Base-by-base conservation (phyloP, 805 yeast genomes). In the Candida oleophila region DNA sequence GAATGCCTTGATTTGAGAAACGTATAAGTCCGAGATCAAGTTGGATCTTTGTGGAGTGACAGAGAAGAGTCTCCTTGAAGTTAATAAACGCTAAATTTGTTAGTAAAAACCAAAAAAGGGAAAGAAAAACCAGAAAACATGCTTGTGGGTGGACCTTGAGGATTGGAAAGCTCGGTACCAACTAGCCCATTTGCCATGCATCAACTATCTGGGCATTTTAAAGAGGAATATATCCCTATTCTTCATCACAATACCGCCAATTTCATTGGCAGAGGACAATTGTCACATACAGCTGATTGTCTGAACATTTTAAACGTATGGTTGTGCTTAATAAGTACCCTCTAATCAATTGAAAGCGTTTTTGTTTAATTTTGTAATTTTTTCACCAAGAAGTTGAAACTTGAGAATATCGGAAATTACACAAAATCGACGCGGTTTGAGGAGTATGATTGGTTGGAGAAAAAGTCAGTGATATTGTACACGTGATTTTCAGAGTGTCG, bases 1-100 rank as follows among this genome's bases (percentile, higher is more conserved):
- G 83, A 88, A 91, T 52, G 82, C 81, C 76, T 85, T 88, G 71
- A 94, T 76, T 71, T 91, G 96, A 68, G 80, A 82, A 64, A 92
- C 73, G 77, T 91, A 91, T 58, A 91, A 80, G 56, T 91, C 96
- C 68, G 88, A 80, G 64, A 91, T 69, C 65, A 87, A 75, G 78
- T 91, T 80, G 56, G 56, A 57, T 65, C 72, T 69, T 60, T 66
- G 62, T 52, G 76, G 68, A 46, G 75, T 68, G 51, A 66, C 60
- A 44, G 77, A 68, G 57, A 73, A 65, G 49, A 62, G 59, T 69
- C 76, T 71, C 43, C 28, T 41, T 35, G 71, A 56, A 52, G 69
- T 55, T 54, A 67, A 53, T 38, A 62, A 65, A 56, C 67, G 66
- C 67, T 62, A 46, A 41, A 40, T 18, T 35, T 30, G 39, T 40